These are phyloP conservation scores for Phialophora tarda DNA, from an alignment of 2,329 filamentous ascomycete species.

Conservation along the genomic window DNA sequence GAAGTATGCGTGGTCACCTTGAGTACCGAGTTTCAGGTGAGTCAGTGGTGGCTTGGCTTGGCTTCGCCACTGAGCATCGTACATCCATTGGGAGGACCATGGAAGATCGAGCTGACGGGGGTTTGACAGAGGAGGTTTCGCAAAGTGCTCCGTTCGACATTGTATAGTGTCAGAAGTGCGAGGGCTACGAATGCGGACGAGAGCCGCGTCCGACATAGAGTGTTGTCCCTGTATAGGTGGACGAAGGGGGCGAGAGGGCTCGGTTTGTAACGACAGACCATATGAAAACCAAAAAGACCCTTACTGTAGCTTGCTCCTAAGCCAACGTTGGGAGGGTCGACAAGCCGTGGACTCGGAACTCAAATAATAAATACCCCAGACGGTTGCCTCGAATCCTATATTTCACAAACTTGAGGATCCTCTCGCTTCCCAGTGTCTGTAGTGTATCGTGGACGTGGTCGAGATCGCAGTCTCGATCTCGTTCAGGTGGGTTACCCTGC, in stretches of 20 bases:
- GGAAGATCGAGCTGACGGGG: neutral
- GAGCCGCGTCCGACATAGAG: constrained; percentile 53
- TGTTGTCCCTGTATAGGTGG: constrained; percentile 60
- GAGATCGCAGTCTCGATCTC: too few species aligned
- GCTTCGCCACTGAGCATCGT: neutral
- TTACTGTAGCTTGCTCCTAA: too few species aligned
- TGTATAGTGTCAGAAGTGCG: constrained; percentile 54
- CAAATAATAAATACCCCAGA: too few species aligned
- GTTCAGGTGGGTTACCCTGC: too few species aligned
- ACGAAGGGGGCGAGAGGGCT: constrained; percentile 51
- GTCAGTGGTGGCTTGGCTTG: neutral
- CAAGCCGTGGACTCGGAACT: too few species aligned
- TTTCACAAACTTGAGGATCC: too few species aligned
- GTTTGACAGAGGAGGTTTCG: constrained; percentile 57
- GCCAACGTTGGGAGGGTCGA: too few species aligned
- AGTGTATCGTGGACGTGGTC: too few species aligned
- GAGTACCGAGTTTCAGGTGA: constrained; percentile 53
- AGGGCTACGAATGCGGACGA: constrained; percentile 47
- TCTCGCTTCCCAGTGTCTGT: too few species aligned
- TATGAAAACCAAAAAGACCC: too few species aligned
- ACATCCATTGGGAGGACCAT: too few species aligned
- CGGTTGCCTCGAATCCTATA: too few species aligned
- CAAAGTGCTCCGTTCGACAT: constrained; percentile 57
- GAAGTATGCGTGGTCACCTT: constrained; percentile 59
- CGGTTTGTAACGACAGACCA: constrained; percentile 33